Evolutionary conservation across 164 flowering plant genomes (phyloP).

Genomic region (Amborella trichopoda): DNA sequence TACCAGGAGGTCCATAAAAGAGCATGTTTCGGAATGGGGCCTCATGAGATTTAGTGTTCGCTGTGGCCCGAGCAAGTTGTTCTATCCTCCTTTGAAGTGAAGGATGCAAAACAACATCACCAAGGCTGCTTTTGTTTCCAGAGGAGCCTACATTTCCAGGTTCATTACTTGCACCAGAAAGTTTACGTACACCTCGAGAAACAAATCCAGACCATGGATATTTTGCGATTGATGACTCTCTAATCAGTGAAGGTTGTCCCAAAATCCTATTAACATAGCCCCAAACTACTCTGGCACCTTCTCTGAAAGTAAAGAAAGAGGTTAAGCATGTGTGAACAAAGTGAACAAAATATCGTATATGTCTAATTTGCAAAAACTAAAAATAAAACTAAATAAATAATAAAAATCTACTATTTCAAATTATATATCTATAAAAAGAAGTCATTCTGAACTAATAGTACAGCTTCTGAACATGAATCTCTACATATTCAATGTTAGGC

Average conservation of each 20-base stretch:
- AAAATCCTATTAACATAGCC: conserved; percentile 85
- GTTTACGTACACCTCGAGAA: conserved; percentile 30
- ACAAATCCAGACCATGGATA: conserved; percentile 57
- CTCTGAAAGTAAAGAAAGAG: conserved; percentile 33
- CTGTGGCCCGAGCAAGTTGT: conserved; percentile 89
- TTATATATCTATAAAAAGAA: neutral
- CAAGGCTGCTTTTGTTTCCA: conserved; percentile 27
- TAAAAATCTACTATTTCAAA: neutral
- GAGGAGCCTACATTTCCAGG: conserved; percentile 19
- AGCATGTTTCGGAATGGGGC: conserved; percentile 99
- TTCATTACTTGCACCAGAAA: conserved; percentile 18
- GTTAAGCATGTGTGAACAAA: neutral
- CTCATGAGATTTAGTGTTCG: conserved; percentile 80
- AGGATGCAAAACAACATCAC: conserved; percentile 71
- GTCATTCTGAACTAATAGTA: no score
- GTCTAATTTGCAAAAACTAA: neutral
- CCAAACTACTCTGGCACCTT: conserved; percentile 94
- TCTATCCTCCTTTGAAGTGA: conserved; percentile 75
- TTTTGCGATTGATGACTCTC: conserved; percentile 78
- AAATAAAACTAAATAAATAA: conserved; percentile 1
- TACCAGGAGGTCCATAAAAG: conserved; percentile 98
- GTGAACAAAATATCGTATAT: neutral
- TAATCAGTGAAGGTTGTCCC: conserved; percentile 93
- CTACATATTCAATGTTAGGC: no score
- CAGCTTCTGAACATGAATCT: no score